Conservation (phyloP, 1,284 basidiomycete genomes). For the Inonotus hispidus region DNA sequence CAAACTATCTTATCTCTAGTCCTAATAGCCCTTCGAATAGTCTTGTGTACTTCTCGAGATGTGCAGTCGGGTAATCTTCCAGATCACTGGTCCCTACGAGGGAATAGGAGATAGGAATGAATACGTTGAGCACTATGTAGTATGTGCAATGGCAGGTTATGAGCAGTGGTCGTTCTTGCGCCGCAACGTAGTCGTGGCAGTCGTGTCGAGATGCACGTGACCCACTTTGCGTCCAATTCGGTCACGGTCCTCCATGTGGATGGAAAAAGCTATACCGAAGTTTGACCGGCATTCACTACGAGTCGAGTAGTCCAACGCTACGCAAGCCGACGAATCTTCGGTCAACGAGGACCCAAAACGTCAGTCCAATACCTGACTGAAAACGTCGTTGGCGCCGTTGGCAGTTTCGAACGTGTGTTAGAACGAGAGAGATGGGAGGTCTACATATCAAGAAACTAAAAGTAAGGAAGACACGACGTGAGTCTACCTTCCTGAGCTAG, state of each 20-base stretch:
- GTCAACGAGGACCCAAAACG: background rate
- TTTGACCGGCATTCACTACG: background rate
- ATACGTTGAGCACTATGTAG: background rate
- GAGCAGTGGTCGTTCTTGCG: background rate
- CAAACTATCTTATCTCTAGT: background rate
- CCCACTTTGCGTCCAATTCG: background rate
- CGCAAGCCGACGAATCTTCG: background rate
- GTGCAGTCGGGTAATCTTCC: background rate
- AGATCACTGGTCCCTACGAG: background rate
- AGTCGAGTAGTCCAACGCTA: background rate
- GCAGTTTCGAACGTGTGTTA: background rate
- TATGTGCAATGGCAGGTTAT: background rate
- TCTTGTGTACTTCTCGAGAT: background rate
- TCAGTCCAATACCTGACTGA: background rate
- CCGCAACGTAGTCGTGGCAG: background rate
- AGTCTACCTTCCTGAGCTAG: constrained; percentile 22
- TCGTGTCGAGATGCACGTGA: constrained; percentile 9
- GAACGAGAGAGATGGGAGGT: constrained; percentile 26
- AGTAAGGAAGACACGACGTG: constrained; percentile 74
- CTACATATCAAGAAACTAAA: constrained; percentile 77
- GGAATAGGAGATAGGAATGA: background rate
- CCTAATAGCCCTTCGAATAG: background rate
- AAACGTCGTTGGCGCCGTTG: background rate
- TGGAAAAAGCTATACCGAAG: background rate
- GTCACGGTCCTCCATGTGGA: background rate